Base-by-base conservation (phyloP, 1,139 yeast species). In the Taphrina pruni region DNA sequence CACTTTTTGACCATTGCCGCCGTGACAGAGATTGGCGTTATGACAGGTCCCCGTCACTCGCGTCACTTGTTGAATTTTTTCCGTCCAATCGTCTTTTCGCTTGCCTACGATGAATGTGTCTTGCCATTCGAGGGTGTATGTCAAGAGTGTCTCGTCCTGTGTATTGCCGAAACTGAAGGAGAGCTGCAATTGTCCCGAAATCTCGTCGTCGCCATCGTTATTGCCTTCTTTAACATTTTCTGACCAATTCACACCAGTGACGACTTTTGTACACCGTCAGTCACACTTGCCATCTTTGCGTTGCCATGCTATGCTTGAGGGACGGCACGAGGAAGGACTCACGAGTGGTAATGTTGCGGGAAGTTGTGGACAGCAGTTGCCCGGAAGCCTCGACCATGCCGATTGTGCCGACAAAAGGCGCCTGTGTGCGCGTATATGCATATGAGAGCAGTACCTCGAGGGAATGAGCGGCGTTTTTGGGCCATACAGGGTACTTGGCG, bases 341-440 rank as follows among this genome's bases (percentile, higher is more conserved):
- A 46, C 51, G 51, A 46, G 51, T 46, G 20, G 51, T 46, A 6
- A 46, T 46, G 51, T 46, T 46, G n/a, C 6, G 6, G n/a, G 51
- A 26, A 26, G 2, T n/a, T 2, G 51, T 9, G 2, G 51, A 46
- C 11, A 14, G 9, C 6, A 46, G 20, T 14, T 12, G 11, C 11
- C 51, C 51, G 51, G 51, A 46, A 14, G 51, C 51, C n/a, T n/a
- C n/a, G 56, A 51, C 56, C 56, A 51, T 51, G 14, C 56, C 56
- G 12, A 51, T 51, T 9, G 56, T 7, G 14, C 39, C 39, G 39
- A 51, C n/a, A n/a, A 21, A 21, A 11, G 39, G 36, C 38, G 39
- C 39, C 11, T 26, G 21, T 8, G 56, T 14, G 26, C n/a, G 39
- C 8, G 36, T 12, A 35, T 51, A 51, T 21, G 9, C n/a, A n/a